Percentiles rank a stretch among this genome's conserved stretches.
Conservation (phyloP, 1,284 basidiomycete genomes). For the Irpex sp. region DNA sequence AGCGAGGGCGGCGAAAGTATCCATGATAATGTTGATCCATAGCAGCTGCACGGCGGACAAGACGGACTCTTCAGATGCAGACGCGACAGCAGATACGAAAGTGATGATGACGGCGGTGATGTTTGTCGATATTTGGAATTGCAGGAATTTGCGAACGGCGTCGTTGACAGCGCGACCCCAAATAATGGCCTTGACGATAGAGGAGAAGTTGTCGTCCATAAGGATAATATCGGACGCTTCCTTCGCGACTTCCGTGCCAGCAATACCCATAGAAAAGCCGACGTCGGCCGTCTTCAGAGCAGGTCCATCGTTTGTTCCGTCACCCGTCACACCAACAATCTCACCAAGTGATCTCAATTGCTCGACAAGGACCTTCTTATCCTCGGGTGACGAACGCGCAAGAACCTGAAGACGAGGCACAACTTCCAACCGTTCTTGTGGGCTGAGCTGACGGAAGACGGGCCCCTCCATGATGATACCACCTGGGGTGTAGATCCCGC, state of each 20-base stretch:
- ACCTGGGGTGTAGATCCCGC: constrained; percentile 89
- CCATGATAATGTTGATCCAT: constrained; percentile 98
- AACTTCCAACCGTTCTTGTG: constrained; percentile 56
- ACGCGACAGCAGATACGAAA: constrained; percentile 87
- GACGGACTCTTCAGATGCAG: constrained; percentile 74
- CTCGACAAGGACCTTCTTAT: constrained; percentile 93
- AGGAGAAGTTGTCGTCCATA: constrained; percentile 97
- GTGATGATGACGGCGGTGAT: constrained; percentile 95
- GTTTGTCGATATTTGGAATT: constrained; percentile 98
- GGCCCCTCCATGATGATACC: constrained; percentile 98
- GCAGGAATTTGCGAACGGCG: constrained; percentile 94
- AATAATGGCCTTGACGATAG: constrained; percentile 96
- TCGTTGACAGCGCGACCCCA: constrained; percentile 99
- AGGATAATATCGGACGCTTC: constrained; percentile 99
- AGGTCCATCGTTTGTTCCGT: constrained; percentile 97
- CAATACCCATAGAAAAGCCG: constrained; percentile 98
- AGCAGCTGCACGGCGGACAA: constrained; percentile 93
- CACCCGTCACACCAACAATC: constrained; percentile 96
- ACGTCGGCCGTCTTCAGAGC: constrained; percentile 94
- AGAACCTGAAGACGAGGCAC: constrained; percentile 73
- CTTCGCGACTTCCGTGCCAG: constrained; percentile 98
- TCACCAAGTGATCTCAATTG: constrained; percentile 87
- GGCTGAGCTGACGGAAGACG: constrained; percentile 58
- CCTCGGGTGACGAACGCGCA: constrained; percentile 96
- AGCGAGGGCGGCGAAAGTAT: constrained; percentile 96